These are phyloP conservation scores for Stentor coeruleus DNA, from an alignment of 73 alveolate genomes.

Conservation along the genomic window DNA sequence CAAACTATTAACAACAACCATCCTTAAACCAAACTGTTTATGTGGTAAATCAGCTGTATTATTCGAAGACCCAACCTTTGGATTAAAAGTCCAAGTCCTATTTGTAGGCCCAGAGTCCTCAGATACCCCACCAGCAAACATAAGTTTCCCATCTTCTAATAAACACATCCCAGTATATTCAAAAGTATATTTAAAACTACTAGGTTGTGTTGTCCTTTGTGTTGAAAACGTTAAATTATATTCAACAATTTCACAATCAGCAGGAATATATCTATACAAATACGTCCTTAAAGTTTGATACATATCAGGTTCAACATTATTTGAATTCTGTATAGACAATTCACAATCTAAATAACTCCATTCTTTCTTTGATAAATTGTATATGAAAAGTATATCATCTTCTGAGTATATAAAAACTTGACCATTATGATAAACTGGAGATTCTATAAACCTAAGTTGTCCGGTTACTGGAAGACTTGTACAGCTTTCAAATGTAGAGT, in stretches of 20 bases:
- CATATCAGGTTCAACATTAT: background rate
- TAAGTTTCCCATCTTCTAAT: background rate
- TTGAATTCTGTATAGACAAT: background rate
- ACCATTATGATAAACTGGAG: background rate
- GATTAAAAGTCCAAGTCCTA: conserved; percentile 11
- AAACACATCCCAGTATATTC: conserved; percentile 13
- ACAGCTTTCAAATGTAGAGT: background rate
- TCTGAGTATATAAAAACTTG: conserved; percentile 12
- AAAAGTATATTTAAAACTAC: background rate
- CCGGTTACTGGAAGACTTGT: background rate
- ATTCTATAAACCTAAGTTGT: background rate
- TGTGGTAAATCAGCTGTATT: background rate
- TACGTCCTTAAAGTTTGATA: background rate
- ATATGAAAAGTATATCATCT: background rate
- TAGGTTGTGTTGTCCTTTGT: background rate
- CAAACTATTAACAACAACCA: background rate
- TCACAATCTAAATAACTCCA: conserved; percentile 10
- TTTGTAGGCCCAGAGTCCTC: background rate
- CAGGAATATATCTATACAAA: background rate
- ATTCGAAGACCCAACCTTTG: background rate
- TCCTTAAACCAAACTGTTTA: background rate
- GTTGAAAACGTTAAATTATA: background rate
- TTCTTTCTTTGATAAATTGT: background rate
- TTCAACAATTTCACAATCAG: conserved; percentile 11
- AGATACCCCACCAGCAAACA: conserved; percentile 25